Evolutionary conservation across 1,284 basidiomycete genomes (phyloP).

Genomic region (Inonotus hispidus): DNA sequence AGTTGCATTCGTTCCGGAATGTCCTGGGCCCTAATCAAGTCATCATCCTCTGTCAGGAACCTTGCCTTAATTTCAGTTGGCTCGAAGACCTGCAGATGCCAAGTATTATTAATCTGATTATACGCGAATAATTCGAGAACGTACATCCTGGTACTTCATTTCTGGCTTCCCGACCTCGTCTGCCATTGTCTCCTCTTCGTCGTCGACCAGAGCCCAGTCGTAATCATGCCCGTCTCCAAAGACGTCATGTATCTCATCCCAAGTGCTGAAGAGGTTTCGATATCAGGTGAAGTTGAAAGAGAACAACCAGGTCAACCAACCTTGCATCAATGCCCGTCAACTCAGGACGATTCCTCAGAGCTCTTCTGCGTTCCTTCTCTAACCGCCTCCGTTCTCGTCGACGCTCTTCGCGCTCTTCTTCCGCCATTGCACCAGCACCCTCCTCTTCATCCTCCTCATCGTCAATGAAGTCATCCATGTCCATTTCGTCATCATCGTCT

Average conservation of each 20-base stretch:
- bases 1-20: conserved; percentile 97
- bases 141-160: conserved; percentile 85
- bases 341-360: conserved; percentile 64
- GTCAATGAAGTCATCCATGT: conserved; percentile 86
- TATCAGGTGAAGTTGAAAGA: conserved; percentile 1
- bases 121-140: conserved; percentile 28
- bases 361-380: conserved; percentile 60
- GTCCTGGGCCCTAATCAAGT: conserved; percentile 86
- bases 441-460: conserved; percentile 86
- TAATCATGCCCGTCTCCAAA: conserved; percentile 98
- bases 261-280: conserved; percentile 56
- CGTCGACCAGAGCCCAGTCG: conserved; percentile 86
- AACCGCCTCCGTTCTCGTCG: conserved; percentile 60
- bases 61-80: conserved; percentile 93
- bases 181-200: conserved; percentile 60
- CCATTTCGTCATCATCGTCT: conserved; percentile 62
- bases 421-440: conserved; percentile 61
- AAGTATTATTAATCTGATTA: conserved; percentile 16
- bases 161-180: conserved; percentile 64
- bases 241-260: conserved; percentile 95
- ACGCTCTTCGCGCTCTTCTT: conserved; percentile 67
- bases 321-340: conserved; percentile 82
- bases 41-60: conserved; percentile 92
- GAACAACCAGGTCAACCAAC: conserved; percentile 34
- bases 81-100: conserved; percentile 79